Conservation (phyloP, 768 basidiomycete species). For the Trametes villosa region DNA sequence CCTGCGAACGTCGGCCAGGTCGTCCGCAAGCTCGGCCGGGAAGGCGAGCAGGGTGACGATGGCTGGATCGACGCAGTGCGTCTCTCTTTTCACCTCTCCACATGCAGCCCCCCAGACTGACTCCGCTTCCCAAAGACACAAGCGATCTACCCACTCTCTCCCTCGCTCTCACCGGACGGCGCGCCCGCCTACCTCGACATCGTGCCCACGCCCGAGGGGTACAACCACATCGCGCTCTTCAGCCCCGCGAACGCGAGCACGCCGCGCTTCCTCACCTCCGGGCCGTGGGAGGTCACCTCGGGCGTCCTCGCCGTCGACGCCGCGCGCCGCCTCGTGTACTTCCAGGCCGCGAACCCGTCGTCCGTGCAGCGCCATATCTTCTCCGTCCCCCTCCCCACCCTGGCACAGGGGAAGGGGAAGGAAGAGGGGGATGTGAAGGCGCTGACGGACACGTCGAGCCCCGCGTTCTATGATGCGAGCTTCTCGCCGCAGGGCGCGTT, state of each 20-base stretch:
- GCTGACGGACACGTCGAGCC: conserved; percentile 54
- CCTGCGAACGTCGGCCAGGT: conserved; percentile 48
- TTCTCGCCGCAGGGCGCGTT: conserved; percentile 90
- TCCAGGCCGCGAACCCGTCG: conserved; percentile 81
- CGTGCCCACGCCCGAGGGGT: conserved; percentile 80
- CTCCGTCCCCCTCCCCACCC: conserved; percentile 70
- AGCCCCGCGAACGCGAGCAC: conserved; percentile 68
- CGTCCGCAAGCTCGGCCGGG: conserved; percentile 76
- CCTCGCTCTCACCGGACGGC: conserved; percentile 44
- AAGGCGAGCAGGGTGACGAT: conserved; percentile 86
- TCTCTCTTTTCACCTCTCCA: conserved; percentile 16
- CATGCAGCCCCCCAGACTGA: not conserved
- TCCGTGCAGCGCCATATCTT: conserved; percentile 86
- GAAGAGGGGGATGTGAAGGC: conserved; percentile 32
- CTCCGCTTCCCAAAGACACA: conserved; percentile 49
- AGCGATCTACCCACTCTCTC: conserved; percentile 61
- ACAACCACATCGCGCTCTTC: conserved; percentile 92
- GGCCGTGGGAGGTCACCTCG: conserved; percentile 87
- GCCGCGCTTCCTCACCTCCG: conserved; percentile 84
- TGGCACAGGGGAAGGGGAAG: conserved; percentile 32
- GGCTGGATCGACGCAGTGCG: conserved; percentile 94
- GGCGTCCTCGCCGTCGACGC: conserved; percentile 75
- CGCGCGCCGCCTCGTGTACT: conserved; percentile 79
- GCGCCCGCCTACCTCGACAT: conserved; percentile 86
- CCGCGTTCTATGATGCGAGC: conserved; percentile 62